Conservation (phyloP, 1,139 yeast species). For the Taphrina populina region DNA sequence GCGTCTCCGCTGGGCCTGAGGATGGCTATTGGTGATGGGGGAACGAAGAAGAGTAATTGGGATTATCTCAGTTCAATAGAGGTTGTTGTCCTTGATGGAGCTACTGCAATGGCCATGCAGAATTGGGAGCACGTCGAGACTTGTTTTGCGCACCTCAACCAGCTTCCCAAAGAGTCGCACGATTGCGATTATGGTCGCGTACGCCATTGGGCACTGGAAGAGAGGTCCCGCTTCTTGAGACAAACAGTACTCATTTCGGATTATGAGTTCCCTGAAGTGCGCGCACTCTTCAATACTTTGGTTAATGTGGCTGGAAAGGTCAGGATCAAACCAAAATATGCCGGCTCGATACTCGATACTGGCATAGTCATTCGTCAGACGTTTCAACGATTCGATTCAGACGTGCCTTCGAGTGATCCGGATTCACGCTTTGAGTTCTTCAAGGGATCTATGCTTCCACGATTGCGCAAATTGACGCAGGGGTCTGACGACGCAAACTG, state of each 20-base stretch:
- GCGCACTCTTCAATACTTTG: slow-evolving; percentile 60
- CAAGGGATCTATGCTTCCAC: slow-evolving; percentile 69
- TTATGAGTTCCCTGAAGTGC: slow-evolving; percentile 76
- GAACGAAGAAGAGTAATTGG: slow-evolving; percentile 45
- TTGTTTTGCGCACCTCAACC: slow-evolving; percentile 69
- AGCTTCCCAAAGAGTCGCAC: slow-evolving; percentile 71
- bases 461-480: slow-evolving; percentile 53
- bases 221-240: slow-evolving; percentile 68
- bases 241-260: slow-evolving; percentile 77
- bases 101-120: slow-evolving; percentile 87
- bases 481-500: slow-evolving; percentile 44
- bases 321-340: slow-evolving; percentile 51
- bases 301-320: slow-evolving; percentile 65
- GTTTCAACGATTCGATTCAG: slow-evolving; percentile 50
- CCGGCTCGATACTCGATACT: slow-evolving; percentile 49
- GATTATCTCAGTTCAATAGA: slow-evolving; percentile 91
- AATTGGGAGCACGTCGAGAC: slow-evolving; percentile 80
- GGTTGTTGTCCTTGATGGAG: slow-evolving; percentile 71
- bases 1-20: slow-evolving; percentile 93
- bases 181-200: slow-evolving; percentile 91
- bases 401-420: slow-evolving; percentile 65
- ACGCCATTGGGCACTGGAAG: slow-evolving; percentile 89
- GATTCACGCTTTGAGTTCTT: slow-evolving; percentile 79
- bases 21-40: slow-evolving; percentile 62
- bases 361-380: slow-evolving; percentile 43